Conservation (phyloP, 192 early-diverging fungal genomes). For the Phycomyces nitens region DNA sequence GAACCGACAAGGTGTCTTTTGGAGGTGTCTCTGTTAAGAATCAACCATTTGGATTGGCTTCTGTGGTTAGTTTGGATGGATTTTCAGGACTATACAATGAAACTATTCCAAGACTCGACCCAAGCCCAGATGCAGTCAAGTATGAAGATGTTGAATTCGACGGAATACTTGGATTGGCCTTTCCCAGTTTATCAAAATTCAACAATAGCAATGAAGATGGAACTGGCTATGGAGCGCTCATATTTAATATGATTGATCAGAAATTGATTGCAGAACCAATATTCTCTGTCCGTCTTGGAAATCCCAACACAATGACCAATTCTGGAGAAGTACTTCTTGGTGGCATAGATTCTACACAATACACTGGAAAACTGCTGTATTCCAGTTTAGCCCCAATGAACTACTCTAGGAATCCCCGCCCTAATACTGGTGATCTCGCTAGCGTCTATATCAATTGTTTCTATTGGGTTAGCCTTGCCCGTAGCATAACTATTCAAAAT, state of each 20-base stretch:
- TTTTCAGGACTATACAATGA: too few species aligned
- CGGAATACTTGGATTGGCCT: conserved; percentile 12
- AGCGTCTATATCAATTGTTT: too few species aligned
- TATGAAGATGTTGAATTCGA: neutral
- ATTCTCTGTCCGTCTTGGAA: conserved; percentile 8
- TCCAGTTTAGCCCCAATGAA: conserved; percentile 3
- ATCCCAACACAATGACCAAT: neutral
- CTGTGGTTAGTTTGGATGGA: too few species aligned
- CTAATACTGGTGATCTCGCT: too few species aligned
- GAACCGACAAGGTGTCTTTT: conserved; percentile 15
- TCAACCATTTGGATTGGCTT: conserved; percentile 26
- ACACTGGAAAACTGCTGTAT: conserved; percentile 41
- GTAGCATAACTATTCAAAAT: too few species aligned
- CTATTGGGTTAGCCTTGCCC: too few species aligned
- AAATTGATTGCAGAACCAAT: conserved; percentile 6
- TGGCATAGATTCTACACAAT: conserved; percentile 40
- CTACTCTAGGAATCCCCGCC: too few species aligned
- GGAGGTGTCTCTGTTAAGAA: conserved; percentile 7
- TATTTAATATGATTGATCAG: conserved; percentile 7
- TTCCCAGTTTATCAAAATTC: neutral
- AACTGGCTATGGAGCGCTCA: conserved; percentile 2
- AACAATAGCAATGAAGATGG: neutral
- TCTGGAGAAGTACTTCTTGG: conserved; percentile 42
- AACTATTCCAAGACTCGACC: too few species aligned
- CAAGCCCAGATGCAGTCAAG: too few species aligned